A percentile compares a stretch with the other conserved stretches of the same genome.
phyloP scores from a whole-genome alignment of 257 asterid genomes.

The Primulina huaijiensis region DNA sequence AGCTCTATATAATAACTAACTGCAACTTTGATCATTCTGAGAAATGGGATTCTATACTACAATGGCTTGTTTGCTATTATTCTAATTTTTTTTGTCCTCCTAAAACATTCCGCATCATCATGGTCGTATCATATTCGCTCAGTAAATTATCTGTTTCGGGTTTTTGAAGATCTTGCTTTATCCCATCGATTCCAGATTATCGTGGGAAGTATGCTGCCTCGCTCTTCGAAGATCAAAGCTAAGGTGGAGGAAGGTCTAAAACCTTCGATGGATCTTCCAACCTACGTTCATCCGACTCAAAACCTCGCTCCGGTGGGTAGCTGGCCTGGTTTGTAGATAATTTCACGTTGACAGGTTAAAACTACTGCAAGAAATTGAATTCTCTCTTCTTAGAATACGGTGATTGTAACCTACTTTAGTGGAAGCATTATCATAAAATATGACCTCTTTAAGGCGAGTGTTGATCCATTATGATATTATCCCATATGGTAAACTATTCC shows the following conservation, averaged over 20 bases:
- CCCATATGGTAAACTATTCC: too few relatives aligned
- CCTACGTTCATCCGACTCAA: constrained; percentile 47
- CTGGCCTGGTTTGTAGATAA: constrained; percentile 51
- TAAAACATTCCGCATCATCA: background rate
- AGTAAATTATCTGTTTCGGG: background rate
- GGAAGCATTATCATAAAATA: background rate
- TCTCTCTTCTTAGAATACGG: background rate
- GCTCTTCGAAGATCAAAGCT: constrained; percentile 46
- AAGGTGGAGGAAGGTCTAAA: constrained; percentile 41
- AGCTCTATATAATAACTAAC: background rate
- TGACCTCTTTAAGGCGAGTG: background rate
- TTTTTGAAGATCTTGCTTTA: background rate
- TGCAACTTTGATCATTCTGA: background rate
- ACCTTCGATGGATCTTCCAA: constrained; percentile 38
- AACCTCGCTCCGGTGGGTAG: constrained; percentile 44
- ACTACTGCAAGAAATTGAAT: background rate
- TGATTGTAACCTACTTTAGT: background rate
- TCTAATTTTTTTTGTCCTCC: background rate
- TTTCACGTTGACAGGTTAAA: constrained; percentile 29
- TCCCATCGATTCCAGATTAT: constrained; percentile 45
- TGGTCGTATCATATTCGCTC: background rate
- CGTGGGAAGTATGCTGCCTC: constrained; percentile 57
- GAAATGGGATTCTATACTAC: background rate
- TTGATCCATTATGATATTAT: too few relatives aligned
- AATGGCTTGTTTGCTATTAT: background rate